These are phyloP conservation scores for Colletotrichum endophyticum DNA, from an alignment of 2,329 filamentous ascomycete genomes.

Conservation along the genomic window DNA sequence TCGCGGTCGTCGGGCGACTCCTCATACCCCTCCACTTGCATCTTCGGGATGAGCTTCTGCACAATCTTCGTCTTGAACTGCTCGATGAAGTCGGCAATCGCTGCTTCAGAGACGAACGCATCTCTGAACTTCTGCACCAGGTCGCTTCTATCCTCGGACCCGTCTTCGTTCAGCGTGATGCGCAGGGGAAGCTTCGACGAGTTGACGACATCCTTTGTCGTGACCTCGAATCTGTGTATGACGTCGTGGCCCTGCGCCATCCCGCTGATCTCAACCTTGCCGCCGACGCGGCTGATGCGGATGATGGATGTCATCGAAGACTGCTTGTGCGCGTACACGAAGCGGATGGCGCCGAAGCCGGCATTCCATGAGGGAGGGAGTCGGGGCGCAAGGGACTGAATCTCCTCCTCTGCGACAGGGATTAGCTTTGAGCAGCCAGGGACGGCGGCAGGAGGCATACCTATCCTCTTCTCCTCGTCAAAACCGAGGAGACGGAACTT, in stretches of 20 bases:
- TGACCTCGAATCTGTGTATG: conserved; percentile 78
- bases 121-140: conserved; percentile 55
- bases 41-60: conserved; percentile 79
- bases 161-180: conserved; percentile 51
- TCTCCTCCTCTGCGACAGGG: conserved; percentile 55
- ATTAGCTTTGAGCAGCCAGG: neutral
- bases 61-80: conserved; percentile 81
- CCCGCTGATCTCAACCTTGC: conserved; percentile 83
- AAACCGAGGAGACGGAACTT: conserved; percentile 84
- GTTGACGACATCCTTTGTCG: conserved; percentile 76
- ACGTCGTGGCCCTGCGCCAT: conserved; percentile 81
- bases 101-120: conserved; percentile 75
- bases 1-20: conserved; percentile 54
- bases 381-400: conserved; percentile 61
- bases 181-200: conserved; percentile 59
- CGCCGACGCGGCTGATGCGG: conserved; percentile 81
- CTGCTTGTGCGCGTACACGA: conserved; percentile 86
- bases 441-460: conserved; percentile 44
- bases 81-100: conserved; percentile 72
- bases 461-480: conserved; percentile 78
- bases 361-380: conserved; percentile 84
- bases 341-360: conserved; percentile 72
- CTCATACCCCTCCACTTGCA: conserved; percentile 81
- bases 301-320: conserved; percentile 85
- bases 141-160: conserved; percentile 53